These are phyloP conservation scores for Schwanniomyces pseudopolymorphus DNA, from an alignment of 805 yeast genomes.

Conservation along the genomic window DNA sequence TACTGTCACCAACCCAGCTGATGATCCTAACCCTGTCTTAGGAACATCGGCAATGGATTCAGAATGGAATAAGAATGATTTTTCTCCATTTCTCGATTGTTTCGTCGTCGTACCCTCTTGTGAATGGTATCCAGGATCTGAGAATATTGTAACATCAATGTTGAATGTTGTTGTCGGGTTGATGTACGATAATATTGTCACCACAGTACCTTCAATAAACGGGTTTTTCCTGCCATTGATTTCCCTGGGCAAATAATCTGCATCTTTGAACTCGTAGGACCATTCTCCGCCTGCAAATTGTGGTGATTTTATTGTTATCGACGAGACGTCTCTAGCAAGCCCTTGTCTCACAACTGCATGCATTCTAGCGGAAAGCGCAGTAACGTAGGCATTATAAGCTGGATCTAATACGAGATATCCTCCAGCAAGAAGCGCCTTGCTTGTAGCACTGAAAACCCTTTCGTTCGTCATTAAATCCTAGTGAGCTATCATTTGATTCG, in stretches of 20 bases:
- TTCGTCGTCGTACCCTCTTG: slow-evolving; percentile 47
- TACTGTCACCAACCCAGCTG: slow-evolving; percentile 89
- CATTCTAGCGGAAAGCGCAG: slow-evolving; percentile 89
- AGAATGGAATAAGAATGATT: slow-evolving; percentile 59
- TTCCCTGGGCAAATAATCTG: slow-evolving; percentile 21
- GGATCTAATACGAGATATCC: slow-evolving; percentile 91
- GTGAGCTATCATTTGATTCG: not conserved
- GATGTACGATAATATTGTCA: slow-evolving; percentile 55
- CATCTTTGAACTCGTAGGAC: slow-evolving; percentile 42
- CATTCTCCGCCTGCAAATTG: slow-evolving; percentile 75
- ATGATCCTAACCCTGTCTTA: slow-evolving; percentile 94
- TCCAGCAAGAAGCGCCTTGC: slow-evolving; percentile 91
- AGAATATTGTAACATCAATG: slow-evolving; percentile 60
- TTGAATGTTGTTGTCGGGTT: slow-evolving; percentile 28
- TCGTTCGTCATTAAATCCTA: slow-evolving; percentile 7
- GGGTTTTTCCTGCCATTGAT: slow-evolving; percentile 54
- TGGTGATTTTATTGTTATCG: slow-evolving; percentile 60
- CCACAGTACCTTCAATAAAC: slow-evolving; percentile 65
- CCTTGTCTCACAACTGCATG: slow-evolving; percentile 57
- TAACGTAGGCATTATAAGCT: slow-evolving; percentile 68
- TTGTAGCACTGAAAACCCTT: slow-evolving; percentile 85
- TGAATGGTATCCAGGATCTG: slow-evolving; percentile 90
- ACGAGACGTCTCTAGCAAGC: slow-evolving; percentile 2
- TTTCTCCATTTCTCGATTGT: slow-evolving; percentile 33
- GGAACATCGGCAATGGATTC: slow-evolving; percentile 68